Conservation (phyloP, 2,329 filamentous ascomycete genomes). For the Xylariaceae sp. region DNA sequence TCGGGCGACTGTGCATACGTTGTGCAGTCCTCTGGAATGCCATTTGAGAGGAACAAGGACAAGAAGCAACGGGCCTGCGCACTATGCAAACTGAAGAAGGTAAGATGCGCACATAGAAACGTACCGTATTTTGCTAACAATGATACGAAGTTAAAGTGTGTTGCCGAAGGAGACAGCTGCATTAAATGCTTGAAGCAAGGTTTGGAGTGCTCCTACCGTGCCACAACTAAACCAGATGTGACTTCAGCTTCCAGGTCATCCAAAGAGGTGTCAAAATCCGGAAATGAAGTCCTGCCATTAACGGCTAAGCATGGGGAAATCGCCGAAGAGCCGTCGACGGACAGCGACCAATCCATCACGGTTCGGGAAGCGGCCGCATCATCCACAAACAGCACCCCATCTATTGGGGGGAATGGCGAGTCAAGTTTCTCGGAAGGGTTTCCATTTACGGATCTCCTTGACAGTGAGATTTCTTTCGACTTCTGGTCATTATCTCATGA, state of each 20-base stretch:
- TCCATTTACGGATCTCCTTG: conserved; percentile 8
- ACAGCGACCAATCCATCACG: not conserved
- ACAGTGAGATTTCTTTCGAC: conserved; percentile 1
- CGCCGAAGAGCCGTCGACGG: not conserved
- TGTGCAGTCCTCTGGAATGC: conserved; percentile 12
- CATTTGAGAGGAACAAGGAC: conserved; percentile 5
- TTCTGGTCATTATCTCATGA: conserved; percentile 10
- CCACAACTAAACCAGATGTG: not conserved
- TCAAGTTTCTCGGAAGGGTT: not conserved
- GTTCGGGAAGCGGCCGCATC: not conserved
- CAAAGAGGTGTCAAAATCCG: not conserved
- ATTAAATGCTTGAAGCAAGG: conserved; percentile 3
- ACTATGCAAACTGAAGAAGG: conserved; percentile 11
- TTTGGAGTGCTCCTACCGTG: conserved; percentile 6
- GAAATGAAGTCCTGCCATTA: not conserved
- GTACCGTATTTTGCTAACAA: not conserved
- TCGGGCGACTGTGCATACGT: conserved; percentile 9
- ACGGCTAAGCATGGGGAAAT: not conserved
- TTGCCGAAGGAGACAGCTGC: not conserved
- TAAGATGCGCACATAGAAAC: not conserved
- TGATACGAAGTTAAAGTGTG: not conserved
- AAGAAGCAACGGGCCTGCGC: conserved; percentile 10
- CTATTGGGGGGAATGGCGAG: not conserved
- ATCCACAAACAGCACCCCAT: not conserved
- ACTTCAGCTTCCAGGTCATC: not conserved